Evolutionary conservation across 2,329 filamentous ascomycete genomes (phyloP).

Genomic region (Trichoderma sp.): DNA sequence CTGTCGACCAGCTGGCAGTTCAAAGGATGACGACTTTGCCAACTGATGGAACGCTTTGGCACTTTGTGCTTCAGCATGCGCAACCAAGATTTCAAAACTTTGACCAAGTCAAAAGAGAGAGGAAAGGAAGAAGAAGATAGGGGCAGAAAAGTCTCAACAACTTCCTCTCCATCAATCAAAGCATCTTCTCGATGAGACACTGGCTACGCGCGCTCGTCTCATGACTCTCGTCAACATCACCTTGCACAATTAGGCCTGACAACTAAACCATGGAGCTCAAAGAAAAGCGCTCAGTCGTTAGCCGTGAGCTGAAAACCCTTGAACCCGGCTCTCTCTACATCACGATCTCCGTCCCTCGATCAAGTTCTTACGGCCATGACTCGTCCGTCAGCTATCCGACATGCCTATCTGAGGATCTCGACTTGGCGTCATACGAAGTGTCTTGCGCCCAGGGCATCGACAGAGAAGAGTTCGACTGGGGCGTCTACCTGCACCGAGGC

Average conservation of each 20-base stretch:
- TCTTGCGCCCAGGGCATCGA: constrained; percentile 26
- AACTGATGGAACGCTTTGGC: background rate
- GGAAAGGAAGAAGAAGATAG: background rate
- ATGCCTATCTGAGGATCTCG: constrained; percentile 20
- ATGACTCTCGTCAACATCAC: background rate
- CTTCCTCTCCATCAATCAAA: background rate
- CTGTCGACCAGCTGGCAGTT: background rate
- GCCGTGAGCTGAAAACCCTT: constrained; percentile 25
- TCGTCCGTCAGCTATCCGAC: background rate
- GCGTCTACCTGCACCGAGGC: constrained; percentile 38
- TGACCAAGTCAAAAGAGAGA: background rate
- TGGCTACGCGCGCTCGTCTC: background rate
- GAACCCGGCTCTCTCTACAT: constrained; percentile 31
- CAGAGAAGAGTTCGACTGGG: constrained; percentile 39
- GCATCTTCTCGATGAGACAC: background rate
- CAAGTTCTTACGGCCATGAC: constrained; percentile 1
- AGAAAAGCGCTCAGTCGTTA: constrained; percentile 21
- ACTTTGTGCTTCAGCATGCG: background rate
- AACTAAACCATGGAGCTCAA: background rate
- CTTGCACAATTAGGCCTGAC: no score
- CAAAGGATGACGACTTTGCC: background rate
- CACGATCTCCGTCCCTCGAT: constrained; percentile 28
- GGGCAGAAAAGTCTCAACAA: background rate
- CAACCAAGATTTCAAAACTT: background rate
- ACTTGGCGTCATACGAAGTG: constrained; percentile 26